These are phyloP conservation scores for Lecanosticta acicola DNA, from an alignment of 2,329 filamentous ascomycete species.

Conservation along the genomic window DNA sequence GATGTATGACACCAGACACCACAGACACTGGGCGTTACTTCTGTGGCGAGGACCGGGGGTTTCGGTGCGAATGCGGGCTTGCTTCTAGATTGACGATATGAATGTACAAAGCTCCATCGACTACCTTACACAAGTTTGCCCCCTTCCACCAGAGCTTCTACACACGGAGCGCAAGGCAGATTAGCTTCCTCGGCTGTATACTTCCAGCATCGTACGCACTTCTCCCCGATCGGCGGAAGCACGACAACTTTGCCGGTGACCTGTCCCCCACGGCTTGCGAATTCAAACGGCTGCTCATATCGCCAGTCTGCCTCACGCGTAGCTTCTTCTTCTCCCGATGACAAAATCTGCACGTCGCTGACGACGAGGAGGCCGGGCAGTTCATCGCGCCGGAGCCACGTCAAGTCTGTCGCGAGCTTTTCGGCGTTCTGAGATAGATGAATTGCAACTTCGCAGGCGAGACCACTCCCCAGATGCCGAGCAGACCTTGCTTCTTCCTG, in stretches of 20 bases:
- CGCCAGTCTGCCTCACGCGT: conserved; percentile 34
- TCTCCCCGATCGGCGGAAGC: conserved; percentile 49
- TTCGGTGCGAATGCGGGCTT: too few relatives aligned
- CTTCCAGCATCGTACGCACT: conserved; percentile 87
- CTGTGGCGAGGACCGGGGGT: too few relatives aligned
- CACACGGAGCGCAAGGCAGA: conserved; percentile 69
- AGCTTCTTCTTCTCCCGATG: conserved; percentile 10
- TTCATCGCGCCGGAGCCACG: conserved; percentile 25
- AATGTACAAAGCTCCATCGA: too few relatives aligned
- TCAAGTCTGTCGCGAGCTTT: conserved; percentile 3
- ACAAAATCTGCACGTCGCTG: conserved; percentile 31
- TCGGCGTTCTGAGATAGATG: conserved; percentile 17
- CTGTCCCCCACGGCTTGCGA: conserved; percentile 21
- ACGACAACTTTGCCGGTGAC: conserved; percentile 26
- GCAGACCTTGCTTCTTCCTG: conserved; percentile 67
- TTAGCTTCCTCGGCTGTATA: conserved; percentile 61
- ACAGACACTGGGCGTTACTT: too few relatives aligned
- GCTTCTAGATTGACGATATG: too few relatives aligned
- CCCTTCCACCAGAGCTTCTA: conserved; percentile 51
- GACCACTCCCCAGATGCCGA: conserved; percentile 71
- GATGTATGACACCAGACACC: too few relatives aligned
- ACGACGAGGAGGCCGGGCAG: conserved; percentile 42
- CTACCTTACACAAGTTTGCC: not conserved
- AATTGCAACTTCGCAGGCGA: conserved; percentile 68
- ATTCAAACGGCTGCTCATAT: conserved; percentile 39